Base-by-base conservation (phyloP, 805 yeast species). In the Candida loeiensis region DNA sequence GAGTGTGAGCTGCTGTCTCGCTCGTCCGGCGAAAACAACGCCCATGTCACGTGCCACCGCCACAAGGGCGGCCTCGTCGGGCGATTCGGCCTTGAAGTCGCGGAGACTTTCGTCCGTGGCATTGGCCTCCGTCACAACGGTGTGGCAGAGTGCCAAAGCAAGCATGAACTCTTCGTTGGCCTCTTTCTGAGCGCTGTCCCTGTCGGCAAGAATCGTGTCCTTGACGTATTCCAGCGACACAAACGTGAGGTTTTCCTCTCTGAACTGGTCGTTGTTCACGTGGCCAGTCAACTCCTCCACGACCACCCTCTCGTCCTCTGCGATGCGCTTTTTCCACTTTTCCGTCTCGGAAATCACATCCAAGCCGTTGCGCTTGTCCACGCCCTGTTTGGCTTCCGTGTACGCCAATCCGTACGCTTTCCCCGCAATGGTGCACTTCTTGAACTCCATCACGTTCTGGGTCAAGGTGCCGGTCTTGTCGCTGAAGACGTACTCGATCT, bases 381-480 rank as follows among this genome's bases (percentile, higher is more conserved):
- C 69, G 32, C 93, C 95, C 14, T 85, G 86, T 32, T 79, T 67
- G 0, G 93, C 93, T 54, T 85, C 95, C 2, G 95, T 85, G 53
- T 85, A 85, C 0, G 93, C 93, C 45, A 78, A 63, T 19, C 95
- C 95, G 53, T 85, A 85, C 12, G 80, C 69, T 15, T 71, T 65
- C 34, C 93, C 93, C 53, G 77, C 78, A 39, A 85, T 79, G 3
- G 93, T 79, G 59, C 88, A 80, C 56, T 85, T 85, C 50, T 84
- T 85, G 60, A 82, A 85, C 55, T 85, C 93, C 95, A 85, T 85
- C 19, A 85, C 77, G 55, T 85, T 85, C 56, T 85, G 93, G 1
- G 95, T 85, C 51, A 85, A 63, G 1, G 95, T 85, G 45, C 95
- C 95, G 0, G 95, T 85, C 56, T 85, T 85, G 63, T 85, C 95